A percentile compares a stretch with the other conserved stretches of the same genome.
These are phyloP conservation scores for Myxozyma sirexii DNA, from an alignment of 805 yeast genomes.

Conservation along the genomic window DNA sequence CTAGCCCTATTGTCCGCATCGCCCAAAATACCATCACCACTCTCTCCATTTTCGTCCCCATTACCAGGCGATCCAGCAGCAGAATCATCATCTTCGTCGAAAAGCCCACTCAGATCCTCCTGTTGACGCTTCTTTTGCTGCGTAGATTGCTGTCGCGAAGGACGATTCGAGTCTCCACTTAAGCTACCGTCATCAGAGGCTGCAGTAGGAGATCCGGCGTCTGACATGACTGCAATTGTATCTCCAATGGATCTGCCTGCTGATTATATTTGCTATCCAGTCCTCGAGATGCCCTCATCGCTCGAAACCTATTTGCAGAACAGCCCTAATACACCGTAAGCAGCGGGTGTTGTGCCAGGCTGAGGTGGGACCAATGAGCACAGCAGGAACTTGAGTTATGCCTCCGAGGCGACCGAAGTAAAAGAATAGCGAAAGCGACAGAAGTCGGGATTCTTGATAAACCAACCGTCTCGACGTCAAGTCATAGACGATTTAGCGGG, in stretches of 20 bases:
- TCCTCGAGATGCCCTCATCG: neutral
- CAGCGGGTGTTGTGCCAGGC: neutral
- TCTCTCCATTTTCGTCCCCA: slow-evolving; percentile 6
- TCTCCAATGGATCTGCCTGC: neutral
- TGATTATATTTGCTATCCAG: neutral
- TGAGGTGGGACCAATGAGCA: slow-evolving; percentile 10
- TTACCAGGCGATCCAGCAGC: slow-evolving; percentile 22
- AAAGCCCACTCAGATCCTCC: slow-evolving; percentile 30
- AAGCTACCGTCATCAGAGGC: neutral
- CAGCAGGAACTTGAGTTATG: slow-evolving; percentile 11
- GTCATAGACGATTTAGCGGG: too few species aligned
- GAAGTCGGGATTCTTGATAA: neutral
- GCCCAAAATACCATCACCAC: slow-evolving; percentile 26
- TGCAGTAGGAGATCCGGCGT: neutral
- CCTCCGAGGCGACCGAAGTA: neutral
- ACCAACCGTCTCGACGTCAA: too few species aligned
- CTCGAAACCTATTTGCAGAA: neutral
- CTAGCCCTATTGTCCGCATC: slow-evolving; percentile 1
- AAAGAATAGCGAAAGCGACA: neutral
- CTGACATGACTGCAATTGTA: slow-evolving; percentile 1
- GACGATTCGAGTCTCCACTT: slow-evolving; percentile 6
- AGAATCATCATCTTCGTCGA: slow-evolving; percentile 34
- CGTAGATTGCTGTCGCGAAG: neutral
- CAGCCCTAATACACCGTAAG: neutral
- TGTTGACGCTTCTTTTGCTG: slow-evolving; percentile 13